phyloP scores from a whole-genome alignment of 2,329 filamentous ascomycete species.

The Ophiostoma ulmi region DNA sequence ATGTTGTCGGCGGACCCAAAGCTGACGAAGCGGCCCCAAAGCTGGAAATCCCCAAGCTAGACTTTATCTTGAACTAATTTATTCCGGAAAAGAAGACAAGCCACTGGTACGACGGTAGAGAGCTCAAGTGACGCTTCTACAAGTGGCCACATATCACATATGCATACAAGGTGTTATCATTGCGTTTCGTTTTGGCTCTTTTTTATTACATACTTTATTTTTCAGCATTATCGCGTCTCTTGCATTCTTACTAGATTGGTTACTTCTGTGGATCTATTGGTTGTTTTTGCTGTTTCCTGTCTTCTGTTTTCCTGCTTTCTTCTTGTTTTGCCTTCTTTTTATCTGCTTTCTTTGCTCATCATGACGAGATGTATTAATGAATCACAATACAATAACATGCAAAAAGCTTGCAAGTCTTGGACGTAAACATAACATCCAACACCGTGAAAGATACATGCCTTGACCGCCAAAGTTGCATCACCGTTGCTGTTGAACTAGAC shows the following conservation, averaged over 20 bases:
- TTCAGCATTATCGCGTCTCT: neutral
- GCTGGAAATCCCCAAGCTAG: conserved; percentile 56
- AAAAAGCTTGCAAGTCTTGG: neutral
- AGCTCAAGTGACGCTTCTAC: neutral
- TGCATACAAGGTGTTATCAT: neutral
- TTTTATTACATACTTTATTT: conserved; percentile 1
- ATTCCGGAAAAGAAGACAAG: neutral
- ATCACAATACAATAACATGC: neutral
- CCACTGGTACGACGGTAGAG: neutral
- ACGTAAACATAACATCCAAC: neutral
- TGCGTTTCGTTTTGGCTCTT: conserved; percentile 5
- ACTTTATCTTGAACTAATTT: conserved; percentile 45
- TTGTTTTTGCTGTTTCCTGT: neutral
- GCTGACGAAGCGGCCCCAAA: conserved; percentile 53
- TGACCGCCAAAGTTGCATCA: conserved; percentile 13
- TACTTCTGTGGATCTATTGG: neutral
- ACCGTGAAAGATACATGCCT: neutral
- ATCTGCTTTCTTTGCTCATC: neutral
- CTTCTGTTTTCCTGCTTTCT: conserved; percentile 10
- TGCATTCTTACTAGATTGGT: neutral
- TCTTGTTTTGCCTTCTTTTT: neutral
- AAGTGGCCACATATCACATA: neutral
- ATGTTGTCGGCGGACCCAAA: conserved; percentile 31
- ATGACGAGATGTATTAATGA: conserved; percentile 21
- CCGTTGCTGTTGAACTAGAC: neutral